Conservation (phyloP, 2,329 filamentous ascomycete species). For the Aureobasidium leucospermi region DNA sequence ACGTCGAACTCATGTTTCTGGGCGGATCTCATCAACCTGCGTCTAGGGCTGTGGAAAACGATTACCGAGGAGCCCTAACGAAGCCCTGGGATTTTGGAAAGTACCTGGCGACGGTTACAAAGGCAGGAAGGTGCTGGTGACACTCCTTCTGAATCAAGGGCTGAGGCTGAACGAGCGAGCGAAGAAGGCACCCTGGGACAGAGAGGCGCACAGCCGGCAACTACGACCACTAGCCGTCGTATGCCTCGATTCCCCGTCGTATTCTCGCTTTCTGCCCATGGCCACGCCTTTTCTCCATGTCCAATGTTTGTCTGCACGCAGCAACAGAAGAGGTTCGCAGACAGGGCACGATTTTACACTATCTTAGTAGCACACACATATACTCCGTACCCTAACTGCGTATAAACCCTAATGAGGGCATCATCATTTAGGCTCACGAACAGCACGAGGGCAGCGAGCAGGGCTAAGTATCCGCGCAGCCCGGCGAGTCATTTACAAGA, state of each 20-base stretch:
- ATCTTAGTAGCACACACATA: background rate
- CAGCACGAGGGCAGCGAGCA: background rate
- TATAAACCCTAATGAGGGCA: background rate
- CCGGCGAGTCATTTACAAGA: background rate
- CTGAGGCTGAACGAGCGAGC: background rate
- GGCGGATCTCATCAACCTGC: background rate
- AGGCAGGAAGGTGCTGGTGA: background rate
- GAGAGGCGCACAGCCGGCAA: background rate
- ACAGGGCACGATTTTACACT: background rate
- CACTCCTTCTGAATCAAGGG: background rate
- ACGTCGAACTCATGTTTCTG: background rate
- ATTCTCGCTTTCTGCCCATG: too few species aligned
- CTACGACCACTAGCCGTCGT: background rate
- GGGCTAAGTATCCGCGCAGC: background rate
- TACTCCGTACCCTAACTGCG: background rate
- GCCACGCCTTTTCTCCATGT: too few species aligned
- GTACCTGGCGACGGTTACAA: background rate
- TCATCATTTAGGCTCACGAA: background rate
- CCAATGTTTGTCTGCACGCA: background rate
- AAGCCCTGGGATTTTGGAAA: background rate
- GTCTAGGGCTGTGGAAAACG: background rate
- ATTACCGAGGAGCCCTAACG: constrained; percentile 2
- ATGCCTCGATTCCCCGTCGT: background rate
- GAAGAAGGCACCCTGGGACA: background rate
- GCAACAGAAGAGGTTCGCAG: background rate